Conservation (phyloP, 179 eudicot species). For the Beta lomatogona region DNA sequence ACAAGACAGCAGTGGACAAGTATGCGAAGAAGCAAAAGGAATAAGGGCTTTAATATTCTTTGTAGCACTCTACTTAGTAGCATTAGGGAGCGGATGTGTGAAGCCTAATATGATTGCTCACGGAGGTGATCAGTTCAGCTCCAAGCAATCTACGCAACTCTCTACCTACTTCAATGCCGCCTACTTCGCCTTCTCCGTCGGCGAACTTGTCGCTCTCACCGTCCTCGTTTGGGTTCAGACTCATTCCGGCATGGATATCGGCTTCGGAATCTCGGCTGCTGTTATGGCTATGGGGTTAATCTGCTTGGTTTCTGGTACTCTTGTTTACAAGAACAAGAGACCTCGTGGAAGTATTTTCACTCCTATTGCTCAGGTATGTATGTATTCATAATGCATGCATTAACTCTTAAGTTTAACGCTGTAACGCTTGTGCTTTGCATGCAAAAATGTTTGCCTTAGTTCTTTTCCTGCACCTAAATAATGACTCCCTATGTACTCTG, state of each 20-base stretch:
- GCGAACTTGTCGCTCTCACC: constrained; percentile 85
- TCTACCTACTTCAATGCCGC: constrained; percentile 92
- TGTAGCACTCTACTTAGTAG: constrained; percentile 80
- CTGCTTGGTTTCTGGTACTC: constrained; percentile 70
- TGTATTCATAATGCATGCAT: background rate
- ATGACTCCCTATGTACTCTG: too few relatives aligned
- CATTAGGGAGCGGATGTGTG: constrained; percentile 92
- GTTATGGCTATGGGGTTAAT: constrained; percentile 85
- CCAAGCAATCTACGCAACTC: constrained; percentile 63
- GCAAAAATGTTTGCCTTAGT: background rate
- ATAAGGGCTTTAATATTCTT: constrained; percentile 65
- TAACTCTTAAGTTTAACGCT: background rate
- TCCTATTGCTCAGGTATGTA: constrained; percentile 75
- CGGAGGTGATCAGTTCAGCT: constrained; percentile 85
- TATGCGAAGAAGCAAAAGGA: constrained; percentile 69
- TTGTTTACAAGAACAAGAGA: constrained; percentile 69
- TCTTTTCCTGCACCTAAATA: too few relatives aligned
- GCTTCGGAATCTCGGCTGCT: constrained; percentile 87
- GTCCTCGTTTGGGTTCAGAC: constrained; percentile 90
- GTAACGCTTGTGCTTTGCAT: background rate
- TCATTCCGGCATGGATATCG: constrained; percentile 92
- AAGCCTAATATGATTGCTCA: constrained; percentile 96
- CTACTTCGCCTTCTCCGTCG: constrained; percentile 82
- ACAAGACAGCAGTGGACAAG: constrained; percentile 8
- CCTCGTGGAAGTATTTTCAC: constrained; percentile 83